A percentile compares a stretch with the other conserved stretches of the same genome.
Conservation (phyloP, 257 asterid species). For the Solanum arcanum region DNA sequence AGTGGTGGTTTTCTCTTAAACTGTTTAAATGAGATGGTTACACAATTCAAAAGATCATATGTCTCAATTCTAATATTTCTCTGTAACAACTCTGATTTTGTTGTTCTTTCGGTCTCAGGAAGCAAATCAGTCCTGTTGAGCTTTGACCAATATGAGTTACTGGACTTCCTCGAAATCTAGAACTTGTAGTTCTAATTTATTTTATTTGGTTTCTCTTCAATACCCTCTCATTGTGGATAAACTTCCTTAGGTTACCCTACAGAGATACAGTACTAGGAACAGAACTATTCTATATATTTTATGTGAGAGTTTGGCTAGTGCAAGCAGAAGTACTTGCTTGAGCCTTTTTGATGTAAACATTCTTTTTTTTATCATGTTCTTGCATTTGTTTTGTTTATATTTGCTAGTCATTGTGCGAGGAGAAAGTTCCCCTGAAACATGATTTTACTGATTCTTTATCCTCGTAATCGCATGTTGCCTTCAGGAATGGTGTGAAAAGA, state of each 20-base stretch:
- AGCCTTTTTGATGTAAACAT: neutral
- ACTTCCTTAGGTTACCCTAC: neutral
- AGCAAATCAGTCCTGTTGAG: neutral
- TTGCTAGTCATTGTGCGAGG: neutral
- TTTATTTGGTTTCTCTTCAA: neutral
- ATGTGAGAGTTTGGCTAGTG: neutral
- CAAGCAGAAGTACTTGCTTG: neutral
- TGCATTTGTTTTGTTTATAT: neutral
- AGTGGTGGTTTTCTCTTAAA: neutral
- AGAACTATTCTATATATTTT: neutral
- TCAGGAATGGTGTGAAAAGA: slow-evolving; percentile 98
- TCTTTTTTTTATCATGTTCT: neutral
- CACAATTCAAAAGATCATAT: neutral
- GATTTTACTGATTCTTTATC: neutral
- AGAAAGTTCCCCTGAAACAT: neutral
- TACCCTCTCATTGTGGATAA: neutral
- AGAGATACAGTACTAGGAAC: neutral
- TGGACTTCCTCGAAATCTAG: neutral
- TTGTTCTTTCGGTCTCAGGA: neutral
- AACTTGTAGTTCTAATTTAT: neutral
- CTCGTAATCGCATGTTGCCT: neutral
- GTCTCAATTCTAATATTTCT: neutral
- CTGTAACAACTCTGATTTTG: neutral
- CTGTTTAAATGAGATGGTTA: neutral
- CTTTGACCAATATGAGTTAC: neutral